Evolutionary conservation across 108 stramenopile species (phyloP), one percentile per base, ranked within the genome.

Genomic region (Nannochloropsis salina): DNA sequence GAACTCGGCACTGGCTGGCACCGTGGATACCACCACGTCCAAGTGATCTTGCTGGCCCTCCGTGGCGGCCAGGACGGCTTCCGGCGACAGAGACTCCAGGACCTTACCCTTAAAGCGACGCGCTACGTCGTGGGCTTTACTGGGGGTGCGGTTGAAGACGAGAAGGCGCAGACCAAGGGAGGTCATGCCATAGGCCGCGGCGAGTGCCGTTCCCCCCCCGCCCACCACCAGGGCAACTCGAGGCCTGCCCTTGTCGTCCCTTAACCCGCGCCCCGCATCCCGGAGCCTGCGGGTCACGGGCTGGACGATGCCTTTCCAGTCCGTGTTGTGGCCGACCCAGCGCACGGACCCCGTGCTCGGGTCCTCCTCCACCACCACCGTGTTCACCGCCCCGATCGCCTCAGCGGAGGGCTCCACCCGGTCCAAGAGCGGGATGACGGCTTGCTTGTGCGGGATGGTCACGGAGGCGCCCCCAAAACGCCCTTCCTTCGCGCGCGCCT

Each of bases 351-450:
- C 88, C 41, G 88, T 88, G 22, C 42, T 83, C n/a, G 85, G 80
- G 83, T 86, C 85, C 11, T 42, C 51, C 6, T 45, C 42, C 21
- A 89, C 91, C 31, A 92, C 82, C 44, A 93, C 86, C 42, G 99
- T 99, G 91, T 99, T 99, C 83, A 99, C 96, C 81, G 97, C 98
- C n/a, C 99, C 99, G 90, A 99, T 99, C 2, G 88, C 90, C 82
- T 91, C 88, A 42, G 97, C 99, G 9, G 96, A 94, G 82, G 95
- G 94, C 41, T 94, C 95, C 86, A 98, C 86, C n/a, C 93, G 92
- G 89, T 97, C 96, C 83, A 99, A 89, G 85, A 94, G 92, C 0
- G 94, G 95, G 81, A 96, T 94, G 44, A 98, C 96, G 41, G 92
- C 89, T 89, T 97, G 94, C 92, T 99, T 99, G 93, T 98, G 97